Percentiles rank a stretch among this genome's conserved stretches.
Evolutionary conservation across 768 basidiomycete genomes (phyloP).

Genomic region (Serendipita vermifera): DNA sequence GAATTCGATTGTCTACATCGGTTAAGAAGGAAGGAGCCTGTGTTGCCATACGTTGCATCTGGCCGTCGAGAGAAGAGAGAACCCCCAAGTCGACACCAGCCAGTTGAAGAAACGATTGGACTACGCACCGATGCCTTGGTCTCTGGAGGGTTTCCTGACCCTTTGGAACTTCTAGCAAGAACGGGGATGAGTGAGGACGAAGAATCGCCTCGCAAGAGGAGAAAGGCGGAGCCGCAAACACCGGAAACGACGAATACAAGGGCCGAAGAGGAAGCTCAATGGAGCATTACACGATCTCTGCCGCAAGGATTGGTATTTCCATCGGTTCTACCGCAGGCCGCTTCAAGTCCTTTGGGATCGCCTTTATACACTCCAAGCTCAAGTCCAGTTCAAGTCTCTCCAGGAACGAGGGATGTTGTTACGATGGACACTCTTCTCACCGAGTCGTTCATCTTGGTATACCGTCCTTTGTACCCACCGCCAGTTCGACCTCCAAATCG

Average conservation of each 20-base stretch:
- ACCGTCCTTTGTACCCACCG: neutral
- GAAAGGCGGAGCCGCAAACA: neutral
- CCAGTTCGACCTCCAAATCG: neutral
- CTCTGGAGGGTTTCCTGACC: neutral
- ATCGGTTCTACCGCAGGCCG: no score
- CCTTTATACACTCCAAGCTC: no score
- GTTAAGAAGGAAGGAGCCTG: neutral
- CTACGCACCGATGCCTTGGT: no score
- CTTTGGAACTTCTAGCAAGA: neutral
- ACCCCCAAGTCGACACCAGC: no score
- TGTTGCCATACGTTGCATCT: no score
- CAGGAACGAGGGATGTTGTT: neutral
- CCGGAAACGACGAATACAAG: neutral
- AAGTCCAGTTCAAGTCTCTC: no score
- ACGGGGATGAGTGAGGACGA: neutral
- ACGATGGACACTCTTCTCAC: neutral
- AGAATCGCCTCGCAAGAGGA: slow-evolving; percentile 1
- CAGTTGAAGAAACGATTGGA: no score
- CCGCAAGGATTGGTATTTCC: no score
- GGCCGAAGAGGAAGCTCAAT: neutral
- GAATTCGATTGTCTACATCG: slow-evolving; percentile 27
- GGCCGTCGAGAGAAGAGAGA: no score
- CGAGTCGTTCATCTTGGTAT: neutral
- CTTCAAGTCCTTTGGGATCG: no score
- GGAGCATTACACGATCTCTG: no score